phyloP scores from a whole-genome alignment of 768 basidiomycete species.

The Mycena pura region DNA sequence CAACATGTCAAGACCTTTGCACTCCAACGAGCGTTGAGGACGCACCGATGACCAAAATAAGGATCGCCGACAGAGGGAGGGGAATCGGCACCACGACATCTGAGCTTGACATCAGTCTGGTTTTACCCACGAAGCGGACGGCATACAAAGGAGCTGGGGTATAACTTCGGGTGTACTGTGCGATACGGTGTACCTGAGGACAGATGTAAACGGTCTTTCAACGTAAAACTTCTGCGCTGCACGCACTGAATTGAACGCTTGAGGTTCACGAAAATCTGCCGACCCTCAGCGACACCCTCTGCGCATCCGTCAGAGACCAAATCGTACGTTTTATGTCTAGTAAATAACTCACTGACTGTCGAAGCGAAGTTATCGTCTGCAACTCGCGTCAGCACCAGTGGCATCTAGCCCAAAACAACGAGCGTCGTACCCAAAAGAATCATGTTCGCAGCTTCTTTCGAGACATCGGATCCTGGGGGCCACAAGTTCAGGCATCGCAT shows the following conservation, averaged over 20 bases:
- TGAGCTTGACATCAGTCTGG: slow-evolving; percentile 29
- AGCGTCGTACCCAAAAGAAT: slow-evolving; percentile 61
- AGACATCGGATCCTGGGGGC: slow-evolving; percentile 61
- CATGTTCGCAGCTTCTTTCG: slow-evolving; percentile 80
- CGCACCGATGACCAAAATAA: slow-evolving; percentile 74
- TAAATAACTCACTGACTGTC: slow-evolving; percentile 62
- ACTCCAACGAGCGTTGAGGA: not conserved
- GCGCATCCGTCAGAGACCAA: not conserved
- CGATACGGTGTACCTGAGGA: slow-evolving; percentile 61
- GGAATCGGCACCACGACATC: slow-evolving; percentile 75
- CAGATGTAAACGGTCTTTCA: not conserved
- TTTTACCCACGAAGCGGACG: not conserved
- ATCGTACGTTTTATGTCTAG: not conserved
- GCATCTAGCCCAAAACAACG: not conserved
- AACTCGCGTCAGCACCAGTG: not conserved
- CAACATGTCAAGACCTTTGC: not conserved
- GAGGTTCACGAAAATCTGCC: slow-evolving; percentile 72
- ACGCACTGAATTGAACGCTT: slow-evolving; percentile 73
- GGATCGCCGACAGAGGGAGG: slow-evolving; percentile 68
- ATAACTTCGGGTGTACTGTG: slow-evolving; percentile 76
- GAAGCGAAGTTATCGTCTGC: slow-evolving; percentile 77
- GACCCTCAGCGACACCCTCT: slow-evolving; percentile 75
- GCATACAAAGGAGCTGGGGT: slow-evolving; percentile 69
- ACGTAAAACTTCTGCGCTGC: not conserved
- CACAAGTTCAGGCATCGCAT: not conserved